Conservation (phyloP, 306 rosid genomes). For the Castanea crenata region DNA sequence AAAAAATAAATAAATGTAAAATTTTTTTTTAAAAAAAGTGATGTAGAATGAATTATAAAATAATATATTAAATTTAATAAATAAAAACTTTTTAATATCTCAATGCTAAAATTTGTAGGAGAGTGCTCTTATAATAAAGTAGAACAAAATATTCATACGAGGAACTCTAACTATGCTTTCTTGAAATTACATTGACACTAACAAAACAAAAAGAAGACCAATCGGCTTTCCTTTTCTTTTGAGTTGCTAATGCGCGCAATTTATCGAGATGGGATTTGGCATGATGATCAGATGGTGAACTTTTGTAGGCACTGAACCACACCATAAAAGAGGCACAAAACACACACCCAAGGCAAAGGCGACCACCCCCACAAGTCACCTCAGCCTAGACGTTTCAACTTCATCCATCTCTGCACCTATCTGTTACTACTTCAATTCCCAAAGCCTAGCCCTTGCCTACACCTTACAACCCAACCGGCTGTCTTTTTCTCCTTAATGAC, state of each 20-base stretch:
- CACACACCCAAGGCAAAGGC: slow-evolving; percentile 4
- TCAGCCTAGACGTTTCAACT: slow-evolving; percentile 37
- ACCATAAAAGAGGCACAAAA: background rate
- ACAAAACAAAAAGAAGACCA: no score
- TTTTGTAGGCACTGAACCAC: background rate
- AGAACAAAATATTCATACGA: no score
- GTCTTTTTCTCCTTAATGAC: slow-evolving; percentile 38
- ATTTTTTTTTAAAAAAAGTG: no score
- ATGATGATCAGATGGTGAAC: background rate
- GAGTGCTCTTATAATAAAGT: no score
- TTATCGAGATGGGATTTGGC: background rate
- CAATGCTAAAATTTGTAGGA: no score
- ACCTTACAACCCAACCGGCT: slow-evolving; percentile 75
- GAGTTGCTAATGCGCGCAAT: background rate
- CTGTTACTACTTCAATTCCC: slow-evolving; percentile 84
- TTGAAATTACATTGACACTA: no score
- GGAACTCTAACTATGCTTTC: no score
- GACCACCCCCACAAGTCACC: slow-evolving; percentile 8
- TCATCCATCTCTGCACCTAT: slow-evolving; percentile 37
- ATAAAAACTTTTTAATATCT: no score
- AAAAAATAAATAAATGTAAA: no score
- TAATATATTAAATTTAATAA: no score
- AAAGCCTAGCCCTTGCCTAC: slow-evolving; percentile 75
- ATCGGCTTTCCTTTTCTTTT: background rate
- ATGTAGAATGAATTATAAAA: no score